A percentile compares a stretch with the other conserved stretches of the same genome.
phyloP scores from a whole-genome alignment of 2,329 filamentous ascomycete species.

The Aspergillus jensenii region DNA sequence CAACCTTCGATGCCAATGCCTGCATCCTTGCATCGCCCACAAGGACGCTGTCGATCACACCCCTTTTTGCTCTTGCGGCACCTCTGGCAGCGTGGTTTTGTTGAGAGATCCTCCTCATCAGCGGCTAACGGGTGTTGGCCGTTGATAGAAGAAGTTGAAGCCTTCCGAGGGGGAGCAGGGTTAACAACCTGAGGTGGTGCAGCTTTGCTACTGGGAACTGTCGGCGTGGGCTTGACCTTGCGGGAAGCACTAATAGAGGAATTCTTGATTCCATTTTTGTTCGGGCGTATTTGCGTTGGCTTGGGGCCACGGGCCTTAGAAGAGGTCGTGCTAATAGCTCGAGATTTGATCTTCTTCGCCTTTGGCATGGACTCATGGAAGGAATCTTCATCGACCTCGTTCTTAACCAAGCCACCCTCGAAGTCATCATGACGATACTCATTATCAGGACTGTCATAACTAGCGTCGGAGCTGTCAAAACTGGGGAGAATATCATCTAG shows the following conservation, averaged over 20 bases:
- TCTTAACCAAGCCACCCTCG: conserved; percentile 54
- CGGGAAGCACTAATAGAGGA: conserved; percentile 34
- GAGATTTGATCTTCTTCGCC: conserved; percentile 55
- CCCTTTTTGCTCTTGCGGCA: conserved; percentile 99
- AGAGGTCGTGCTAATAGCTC: conserved; percentile 35
- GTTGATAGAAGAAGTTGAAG: conserved; percentile 57
- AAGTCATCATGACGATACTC: conserved; percentile 56
- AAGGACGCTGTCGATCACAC: conserved; percentile 93
- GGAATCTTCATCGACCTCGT: conserved; percentile 50
- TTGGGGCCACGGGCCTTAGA: conserved; percentile 32
- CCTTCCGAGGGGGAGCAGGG: conserved; percentile 55
- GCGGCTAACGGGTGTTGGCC: conserved; percentile 61
- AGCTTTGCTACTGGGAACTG: conserved; percentile 36
- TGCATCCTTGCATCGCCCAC: conserved; percentile 91
- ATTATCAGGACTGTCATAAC: conserved; percentile 60
- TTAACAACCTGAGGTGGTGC: conserved; percentile 34
- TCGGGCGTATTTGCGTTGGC: conserved; percentile 24
- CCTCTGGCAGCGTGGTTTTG: conserved; percentile 94
- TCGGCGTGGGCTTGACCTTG: conserved; percentile 36
- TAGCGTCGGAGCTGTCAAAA: conserved; percentile 60
- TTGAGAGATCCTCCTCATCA: conserved; percentile 88
- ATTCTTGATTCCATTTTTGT: conserved; percentile 37
- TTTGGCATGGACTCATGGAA: conserved; percentile 33
- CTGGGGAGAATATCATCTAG: conserved; percentile 56
- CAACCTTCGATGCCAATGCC: conserved; percentile 91